Base-by-base conservation (phyloP, 257 asterid species). In the Cinchona pubescens region DNA sequence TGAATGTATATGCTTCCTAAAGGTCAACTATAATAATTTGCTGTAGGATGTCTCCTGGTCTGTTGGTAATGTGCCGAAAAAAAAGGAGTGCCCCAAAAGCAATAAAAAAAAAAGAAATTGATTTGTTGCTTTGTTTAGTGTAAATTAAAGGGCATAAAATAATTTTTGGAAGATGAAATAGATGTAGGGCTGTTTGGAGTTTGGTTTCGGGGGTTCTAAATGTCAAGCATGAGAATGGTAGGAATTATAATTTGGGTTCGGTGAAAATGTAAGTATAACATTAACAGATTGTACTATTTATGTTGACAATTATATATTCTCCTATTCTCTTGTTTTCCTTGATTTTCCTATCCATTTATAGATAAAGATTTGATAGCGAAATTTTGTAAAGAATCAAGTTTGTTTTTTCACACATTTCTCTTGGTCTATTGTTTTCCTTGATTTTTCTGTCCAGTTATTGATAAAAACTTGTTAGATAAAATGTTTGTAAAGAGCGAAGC, bases 1-100 rank as follows among this genome's bases (percentile, higher is more conserved):
- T 74, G 78, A 74, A 74, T 74, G 51, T 23, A 43, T 46, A 16
- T 19, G 35, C 7, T 46, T 74, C 19, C 15, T 60, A 23, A 43
- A 43, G 32, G 77, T 61, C 70, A 74, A 74, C 49, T 32, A 49
- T 32, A 13, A 61, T 62, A 10, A 27, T 62, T 74, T 74, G 16
- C 5, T 16, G 60, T 14, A 21, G 71, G 43, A 9, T 58, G 68
- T 53, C 45, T 53, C 51, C 23, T 35, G 65, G 65, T 71, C 75
- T 35, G 75, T 29, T 71, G 75, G 37, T 23, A 11, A 51, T 34
- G 74, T 70, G 34, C 64, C 0, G 13, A 0, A 13, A 60, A 60
- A 15, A 2, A 15, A 30, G 27, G 13, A 30, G 67, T 14, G 40
- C 0, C 67, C 27, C 16, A 1, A 32, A 32, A 63, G 42, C 25